Base-by-base conservation (phyloP, 225 moss, liverwort and hornwort species). In the Bryoerythrophyllum caledonicum region DNA sequence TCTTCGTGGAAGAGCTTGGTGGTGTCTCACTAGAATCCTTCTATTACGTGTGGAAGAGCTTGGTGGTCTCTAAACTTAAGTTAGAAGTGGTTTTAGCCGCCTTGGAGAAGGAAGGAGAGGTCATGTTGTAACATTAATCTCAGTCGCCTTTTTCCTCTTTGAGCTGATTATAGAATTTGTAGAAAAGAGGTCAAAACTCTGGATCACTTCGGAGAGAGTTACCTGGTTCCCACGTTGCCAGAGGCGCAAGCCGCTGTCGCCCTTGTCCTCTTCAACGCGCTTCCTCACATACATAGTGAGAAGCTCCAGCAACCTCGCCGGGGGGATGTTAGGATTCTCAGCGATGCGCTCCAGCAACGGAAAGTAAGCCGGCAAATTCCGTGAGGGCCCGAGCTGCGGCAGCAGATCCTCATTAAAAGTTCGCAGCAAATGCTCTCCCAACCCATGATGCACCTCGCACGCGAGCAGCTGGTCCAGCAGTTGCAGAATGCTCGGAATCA, bases 261-360 rank as follows among this genome's bases (percentile, higher is more conserved):
- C 87, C 27, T 83, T 87, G 70, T 81, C 77, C 58, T 85, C 86
- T 85, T 93, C 82, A 35, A 94, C 93, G 79, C 84, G 85, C 69
- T 88, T 87, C 62, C 77, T 80, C 77, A 93, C 84, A 73, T 94
- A 95, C 59, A 86, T 60, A 15, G 91, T 90, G 20, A 99, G 87
- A 53, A 91, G 91, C 76, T 93, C 91, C 68, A 99, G 76, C 44
- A 93, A 66, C 68, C 84, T 81, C 57, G 83, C 81, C 14, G 94
- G 93, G 49, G 93, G 89, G 10, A 99, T 94, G 25, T 83, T 93
- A 38, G 74, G 73, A 77, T 82, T 91, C 75, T 91, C 93, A 43
- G 94, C 93, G 75, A 94, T 90, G 27, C 94, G 90, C 76, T 95
- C 97, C 41, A 99, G 81, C 63, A 99, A 89, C 56, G 94, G 91